Evolutionary conservation across 1,284 basidiomycete species (phyloP), one percentile per base, ranked within the genome.

Genomic region (Rhodotorula sp.): DNA sequence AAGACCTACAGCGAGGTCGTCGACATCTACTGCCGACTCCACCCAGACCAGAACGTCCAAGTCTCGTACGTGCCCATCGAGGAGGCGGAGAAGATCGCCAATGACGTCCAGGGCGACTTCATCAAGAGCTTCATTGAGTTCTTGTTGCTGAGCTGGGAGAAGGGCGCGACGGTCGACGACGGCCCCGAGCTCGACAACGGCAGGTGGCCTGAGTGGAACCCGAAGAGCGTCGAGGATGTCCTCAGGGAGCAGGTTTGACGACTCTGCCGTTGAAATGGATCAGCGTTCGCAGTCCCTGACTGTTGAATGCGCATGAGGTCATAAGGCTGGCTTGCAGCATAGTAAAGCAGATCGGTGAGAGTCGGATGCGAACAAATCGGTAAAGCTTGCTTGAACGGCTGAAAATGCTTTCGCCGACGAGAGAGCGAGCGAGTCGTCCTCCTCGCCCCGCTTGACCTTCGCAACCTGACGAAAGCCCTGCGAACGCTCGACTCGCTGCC

Each of bases 1-100:
- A 39, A 62, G 32, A 78, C 73, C 10, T 52, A 59, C 81, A 79
- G 10, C 49, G 24, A 57, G 8, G 46, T n/a, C 20, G 60, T 62
- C 34, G 34, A 10, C 10, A 32, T 52, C 7, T 67, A 34, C 39
- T 22, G 47, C 29, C 11, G 3, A 20, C 46, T 39, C 8, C 66
- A 67, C 55, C 54, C 59, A 9, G 39, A 36, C 22, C 7, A 22
- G 17, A 30, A 49, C 29, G 29, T 67, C 55, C 29, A n/a, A 3
- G 36, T 59, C 20, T 29, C 34, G 30, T 32, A 62, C 36, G 27
- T 52, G 3, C 30, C 54, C 22, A 4, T 58, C 24, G n/a, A 27
- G 20, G 58, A 60, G 30, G 56, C 51, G 44, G 20, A 56, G 53
- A 30, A 56, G 44, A 34, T 46, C 20, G 58, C 49, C 22, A 51